Base-by-base conservation (phyloP, 768 basidiomycete genomes). In the Mrakia frigida region DNA sequence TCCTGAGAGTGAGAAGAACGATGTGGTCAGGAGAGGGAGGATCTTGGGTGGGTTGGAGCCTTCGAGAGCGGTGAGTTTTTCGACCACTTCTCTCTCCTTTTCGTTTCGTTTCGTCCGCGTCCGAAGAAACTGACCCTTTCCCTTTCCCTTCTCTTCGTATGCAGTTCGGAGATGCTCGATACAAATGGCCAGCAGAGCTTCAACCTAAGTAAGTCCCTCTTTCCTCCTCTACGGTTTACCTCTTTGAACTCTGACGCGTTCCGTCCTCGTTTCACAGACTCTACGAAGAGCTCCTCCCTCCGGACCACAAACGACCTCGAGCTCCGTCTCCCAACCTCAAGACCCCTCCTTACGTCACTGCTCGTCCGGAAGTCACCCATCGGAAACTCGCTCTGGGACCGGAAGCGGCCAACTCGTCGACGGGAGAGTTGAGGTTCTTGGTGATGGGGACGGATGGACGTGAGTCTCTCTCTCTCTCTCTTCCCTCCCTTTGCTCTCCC, bases 321-420 rank as follows among this genome's bases (percentile, higher is more conserved):
- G 84, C 91, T 82, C 88, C 91, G 31, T 83, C 87, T 89, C 3
- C 91, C 90, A 21, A 73, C 87, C 21, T 92, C 83, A 91, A 90
- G 83, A 93, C 94, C 6, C 94, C 94, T 2, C 94, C 94, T n/a
- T 97, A 96, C 83, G 93, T 96, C 33, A 94, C 87, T 43, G 89
- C 94, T 23, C 86, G 86, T 10, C 94, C 94, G 3, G 92, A 92
- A 50, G 89, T 94, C 39, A 91, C 90, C 3, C 90, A 93, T 80
- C 88, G 88, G 77, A 89, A 90, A 79, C 85, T 92, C 79, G 84
- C 87, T 75, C 73, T 50, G 74, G 76, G 61, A 63, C 76, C 23
- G n/a, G 46, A 33, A 53, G 59, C 76, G 14, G 65, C 72, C 14
- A 69, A 76, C 21, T 69, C 75, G 28, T 72, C 74, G 1, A 73